phyloP scores from a whole-genome alignment of 2,329 filamentous ascomycete genomes.

The Xenosphaeropsis pyriputrescens region DNA sequence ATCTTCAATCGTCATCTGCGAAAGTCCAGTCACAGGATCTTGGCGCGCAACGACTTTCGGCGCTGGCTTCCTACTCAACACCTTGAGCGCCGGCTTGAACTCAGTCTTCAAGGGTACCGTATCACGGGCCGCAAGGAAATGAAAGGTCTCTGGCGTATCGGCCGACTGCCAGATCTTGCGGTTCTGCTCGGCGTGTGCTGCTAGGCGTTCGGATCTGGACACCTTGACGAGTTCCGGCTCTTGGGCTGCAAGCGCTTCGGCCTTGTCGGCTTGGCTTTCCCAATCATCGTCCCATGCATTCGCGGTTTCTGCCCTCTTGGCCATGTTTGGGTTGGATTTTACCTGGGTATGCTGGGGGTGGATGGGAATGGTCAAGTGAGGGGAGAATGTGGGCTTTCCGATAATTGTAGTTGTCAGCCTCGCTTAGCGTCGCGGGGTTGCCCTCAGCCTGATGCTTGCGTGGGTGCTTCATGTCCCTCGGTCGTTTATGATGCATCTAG shows the following conservation, averaged over 20 bases:
- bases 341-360: background rate
- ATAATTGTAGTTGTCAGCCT: background rate
- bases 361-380: background rate
- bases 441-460: too few relatives aligned
- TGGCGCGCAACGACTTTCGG: conserved; percentile 42
- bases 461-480: too few relatives aligned
- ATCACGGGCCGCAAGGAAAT: conserved; percentile 56
- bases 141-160: conserved; percentile 59
- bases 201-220: conserved; percentile 63
- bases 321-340: conserved; percentile 11
- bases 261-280: conserved; percentile 60
- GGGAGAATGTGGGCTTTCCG: conserved; percentile 1
- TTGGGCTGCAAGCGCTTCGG: conserved; percentile 13
- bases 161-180: conserved; percentile 81
- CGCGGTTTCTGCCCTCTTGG: conserved; percentile 33
- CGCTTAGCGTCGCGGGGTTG: too few relatives aligned
- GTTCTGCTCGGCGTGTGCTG: conserved; percentile 71
- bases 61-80: conserved; percentile 70
- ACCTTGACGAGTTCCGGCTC: conserved; percentile 21
- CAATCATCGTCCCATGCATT: conserved; percentile 87
- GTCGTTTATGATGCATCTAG: too few relatives aligned
- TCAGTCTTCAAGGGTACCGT: conserved; percentile 49
- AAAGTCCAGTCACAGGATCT: conserved; percentile 34
- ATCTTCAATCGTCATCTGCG: conserved; percentile 29
- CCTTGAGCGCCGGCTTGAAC: conserved; percentile 71